phyloP scores from a whole-genome alignment of 2,329 filamentous ascomycete genomes.

The Davidsoniella australis region DNA sequence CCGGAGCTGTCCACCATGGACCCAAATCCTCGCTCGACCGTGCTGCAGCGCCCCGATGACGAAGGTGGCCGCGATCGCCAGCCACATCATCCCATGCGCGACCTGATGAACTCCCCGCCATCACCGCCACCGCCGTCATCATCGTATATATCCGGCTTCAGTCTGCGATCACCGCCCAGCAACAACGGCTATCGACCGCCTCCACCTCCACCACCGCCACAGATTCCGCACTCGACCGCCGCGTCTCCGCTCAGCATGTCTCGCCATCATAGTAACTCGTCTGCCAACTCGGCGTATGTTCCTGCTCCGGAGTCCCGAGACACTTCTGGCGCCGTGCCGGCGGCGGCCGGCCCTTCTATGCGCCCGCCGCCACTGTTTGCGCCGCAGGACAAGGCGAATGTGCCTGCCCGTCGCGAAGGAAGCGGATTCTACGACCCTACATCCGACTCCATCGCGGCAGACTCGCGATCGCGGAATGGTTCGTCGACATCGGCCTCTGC shows the following conservation, averaged over 20 bases:
- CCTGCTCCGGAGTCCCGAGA: background rate
- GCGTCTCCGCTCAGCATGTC: constrained; percentile 17
- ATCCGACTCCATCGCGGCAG: constrained; percentile 31
- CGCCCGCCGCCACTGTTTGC: constrained; percentile 18
- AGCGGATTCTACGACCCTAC: constrained; percentile 38
- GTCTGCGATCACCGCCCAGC: constrained; percentile 22
- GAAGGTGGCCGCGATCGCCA: constrained; percentile 16
- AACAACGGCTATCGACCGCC: background rate
- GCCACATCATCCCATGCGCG: constrained; percentile 24
- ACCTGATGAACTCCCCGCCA: constrained; percentile 26
- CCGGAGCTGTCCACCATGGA: constrained; percentile 22
- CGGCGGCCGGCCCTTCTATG: constrained; percentile 8
- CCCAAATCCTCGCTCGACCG: constrained; percentile 31
- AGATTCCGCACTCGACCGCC: constrained; percentile 8
- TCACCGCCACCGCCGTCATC: constrained; percentile 24
- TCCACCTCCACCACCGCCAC: background rate
- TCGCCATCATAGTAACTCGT: constrained; percentile 19
- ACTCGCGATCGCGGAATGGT: constrained; percentile 28
- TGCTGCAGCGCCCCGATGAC: constrained; percentile 29
- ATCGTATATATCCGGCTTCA: constrained; percentile 23
- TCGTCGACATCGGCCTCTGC: constrained; percentile 15
- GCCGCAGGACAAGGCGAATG: constrained; percentile 18
- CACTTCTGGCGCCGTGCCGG: background rate
- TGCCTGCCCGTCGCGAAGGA: constrained; percentile 18
- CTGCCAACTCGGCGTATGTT: constrained; percentile 22